Evolutionary conservation across 2,329 filamentous ascomycete species (phyloP), one percentile per base, ranked within the genome.

Genomic region (Cladosporium sp.): DNA sequence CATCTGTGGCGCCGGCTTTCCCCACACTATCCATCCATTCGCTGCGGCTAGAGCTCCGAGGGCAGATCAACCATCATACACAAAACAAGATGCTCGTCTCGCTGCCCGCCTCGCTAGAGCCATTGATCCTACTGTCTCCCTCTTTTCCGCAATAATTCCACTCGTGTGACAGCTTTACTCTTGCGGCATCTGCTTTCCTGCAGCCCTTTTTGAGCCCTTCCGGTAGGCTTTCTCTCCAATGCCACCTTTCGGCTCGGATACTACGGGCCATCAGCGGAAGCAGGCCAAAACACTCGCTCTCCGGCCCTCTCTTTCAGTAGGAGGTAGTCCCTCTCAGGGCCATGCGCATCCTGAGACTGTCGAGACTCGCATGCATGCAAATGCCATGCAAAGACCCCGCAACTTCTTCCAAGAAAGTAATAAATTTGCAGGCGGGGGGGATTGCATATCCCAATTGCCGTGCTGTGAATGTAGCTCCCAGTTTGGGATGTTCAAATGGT

Each of bases 1-100:
- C n/a, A 9, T 30, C 19, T 15, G 43, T 47, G 43, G 43, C 43
- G 43, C 44, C 32, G 39, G 44, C 44, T 47, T 29, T 47, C 44
- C 44, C 44, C 44, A 47, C 32, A 47, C 15, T 47, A 2, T 5
- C n/a, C 15, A n/a, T 36, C 22, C 9, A 4, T 9, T 27, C 32
- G 11, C 32, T 36, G 32, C 32, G 32, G 32, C 32, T 36, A 7
- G 15, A 36, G 32, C 32, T 36, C 32, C 32, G 32, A 36, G 32
- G 7, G n/a, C n/a, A n/a, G n/a, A 36, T 17, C 3, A 36, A n/a
- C 32, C n/a, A n/a, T n/a, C n/a, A n/a, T n/a, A n/a, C n/a, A n/a
- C n/a, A n/a, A n/a, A n/a, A n/a, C n/a, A n/a, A n/a, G n/a, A n/a
- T n/a, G n/a, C n/a, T n/a, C n/a, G n/a, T n/a, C n/a, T n/a, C n/a